These are phyloP conservation scores for Amaranthus hypochondriacus DNA, from an alignment of 148 eudicot genomes.

Conservation along the genomic window DNA sequence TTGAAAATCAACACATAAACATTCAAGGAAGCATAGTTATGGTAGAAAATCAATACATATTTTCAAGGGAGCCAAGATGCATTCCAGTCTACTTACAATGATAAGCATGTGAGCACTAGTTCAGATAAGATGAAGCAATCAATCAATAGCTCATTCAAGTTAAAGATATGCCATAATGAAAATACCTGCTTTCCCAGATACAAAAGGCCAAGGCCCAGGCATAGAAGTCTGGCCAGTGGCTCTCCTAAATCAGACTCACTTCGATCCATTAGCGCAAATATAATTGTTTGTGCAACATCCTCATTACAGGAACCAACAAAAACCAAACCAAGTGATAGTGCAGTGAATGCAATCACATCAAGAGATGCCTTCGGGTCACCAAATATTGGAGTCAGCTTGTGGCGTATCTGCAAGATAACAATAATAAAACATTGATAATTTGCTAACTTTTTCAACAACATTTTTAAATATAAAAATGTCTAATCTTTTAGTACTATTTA, in stretches of 20 bases:
- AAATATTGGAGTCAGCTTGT: slow-evolving; percentile 61
- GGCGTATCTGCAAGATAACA: slow-evolving; percentile 45
- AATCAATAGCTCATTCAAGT: slow-evolving; percentile 11
- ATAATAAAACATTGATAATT: background rate
- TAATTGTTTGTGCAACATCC: slow-evolving; percentile 82
- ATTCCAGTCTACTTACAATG: no score
- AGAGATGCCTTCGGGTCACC: slow-evolving; percentile 62
- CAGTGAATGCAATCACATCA: slow-evolving; percentile 80
- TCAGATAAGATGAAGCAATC: background rate
- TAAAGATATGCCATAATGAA: background rate
- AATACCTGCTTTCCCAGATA: slow-evolving; percentile 88
- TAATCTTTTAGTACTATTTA: no score
- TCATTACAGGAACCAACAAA: slow-evolving; percentile 80
- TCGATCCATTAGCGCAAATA: slow-evolving; percentile 71
- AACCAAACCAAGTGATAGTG: slow-evolving; percentile 71
- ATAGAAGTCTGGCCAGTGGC: slow-evolving; percentile 64
- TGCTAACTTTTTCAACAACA: background rate
- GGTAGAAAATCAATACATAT: no score
- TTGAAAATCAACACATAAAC: no score
- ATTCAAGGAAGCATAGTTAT: no score
- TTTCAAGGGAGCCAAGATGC: no score
- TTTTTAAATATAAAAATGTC: no score
- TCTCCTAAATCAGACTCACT: slow-evolving; percentile 75
- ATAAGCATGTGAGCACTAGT: background rate
- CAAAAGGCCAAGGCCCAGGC: slow-evolving; percentile 85